phyloP scores from a whole-genome alignment of 139 green algal species.

The Tetraselmis chui region DNA sequence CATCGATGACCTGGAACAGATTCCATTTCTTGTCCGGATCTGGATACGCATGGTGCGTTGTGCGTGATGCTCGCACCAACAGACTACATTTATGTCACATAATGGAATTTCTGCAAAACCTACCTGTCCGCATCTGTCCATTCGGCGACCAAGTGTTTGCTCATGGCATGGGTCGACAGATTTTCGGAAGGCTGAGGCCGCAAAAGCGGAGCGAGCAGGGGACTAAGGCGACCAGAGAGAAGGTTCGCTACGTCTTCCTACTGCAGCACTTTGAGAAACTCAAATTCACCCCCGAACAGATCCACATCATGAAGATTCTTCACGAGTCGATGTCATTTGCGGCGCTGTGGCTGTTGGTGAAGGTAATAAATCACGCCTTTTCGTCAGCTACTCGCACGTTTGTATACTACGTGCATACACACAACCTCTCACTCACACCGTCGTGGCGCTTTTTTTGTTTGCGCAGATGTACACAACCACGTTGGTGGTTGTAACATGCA shows the following conservation, averaged over 20 bases:
- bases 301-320: not conserved
- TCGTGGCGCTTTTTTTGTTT: too few species aligned
- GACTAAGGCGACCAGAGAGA: not conserved
- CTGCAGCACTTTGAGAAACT: not conserved
- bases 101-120: too few species aligned
- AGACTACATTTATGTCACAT: not conserved
- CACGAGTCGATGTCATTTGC: not conserved
- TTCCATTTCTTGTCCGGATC: not conserved
- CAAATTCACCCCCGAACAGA: not conserved
- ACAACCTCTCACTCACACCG: too few species aligned
- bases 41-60: not conserved
- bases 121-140: too few species aligned
- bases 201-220: not conserved
- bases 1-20: not conserved
- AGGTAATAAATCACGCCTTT: too few species aligned
- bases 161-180: not conserved
- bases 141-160: too few species aligned
- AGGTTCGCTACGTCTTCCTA: not conserved
- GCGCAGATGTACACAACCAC: not conserved
- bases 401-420: too few species aligned
- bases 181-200: not conserved
- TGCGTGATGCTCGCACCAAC: not conserved
- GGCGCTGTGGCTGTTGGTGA: not conserved
- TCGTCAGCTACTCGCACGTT: too few species aligned
- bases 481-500: not conserved